These are phyloP conservation scores for Aspergillus kassunensis DNA, from an alignment of 495 filamentous ascomycete genomes.

Conservation along the genomic window DNA sequence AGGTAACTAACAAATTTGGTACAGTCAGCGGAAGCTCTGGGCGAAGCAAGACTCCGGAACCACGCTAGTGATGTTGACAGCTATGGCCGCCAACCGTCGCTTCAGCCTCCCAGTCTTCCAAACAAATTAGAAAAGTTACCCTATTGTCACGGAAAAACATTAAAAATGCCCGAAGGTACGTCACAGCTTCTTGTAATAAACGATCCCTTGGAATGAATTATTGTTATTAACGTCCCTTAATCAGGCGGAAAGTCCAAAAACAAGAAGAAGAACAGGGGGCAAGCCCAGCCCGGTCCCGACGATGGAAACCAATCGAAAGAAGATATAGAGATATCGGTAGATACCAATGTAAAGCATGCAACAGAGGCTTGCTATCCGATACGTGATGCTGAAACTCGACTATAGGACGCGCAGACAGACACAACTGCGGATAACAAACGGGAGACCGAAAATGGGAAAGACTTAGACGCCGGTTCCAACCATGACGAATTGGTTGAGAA, in stretches of 20 bases:
- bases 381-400: neutral
- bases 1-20: too few relatives aligned
- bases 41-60: constrained; percentile 15
- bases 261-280: constrained; percentile 65
- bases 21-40: constrained; percentile 19
- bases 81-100: constrained; percentile 16
- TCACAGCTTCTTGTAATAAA: neutral
- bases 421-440: constrained; percentile 8
- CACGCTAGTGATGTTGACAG: constrained; percentile 44
- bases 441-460: constrained; percentile 16
- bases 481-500: neutral
- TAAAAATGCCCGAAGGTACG: constrained; percentile 35
- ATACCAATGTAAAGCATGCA: neutral
- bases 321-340: neutral
- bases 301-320: neutral
- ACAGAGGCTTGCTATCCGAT: neutral
- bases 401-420: constrained; percentile 19
- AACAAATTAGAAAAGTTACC: neutral
- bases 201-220: too few relatives aligned
- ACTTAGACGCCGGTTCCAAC: constrained; percentile 4
- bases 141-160: neutral
- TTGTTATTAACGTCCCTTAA: constrained; percentile 15
- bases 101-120: neutral
- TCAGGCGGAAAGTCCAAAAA: constrained; percentile 61
- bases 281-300: constrained; percentile 33